phyloP scores from a whole-genome alignment of 176 grass and related monocot genomes.

The Hsuehochloa calcarea region DNA sequence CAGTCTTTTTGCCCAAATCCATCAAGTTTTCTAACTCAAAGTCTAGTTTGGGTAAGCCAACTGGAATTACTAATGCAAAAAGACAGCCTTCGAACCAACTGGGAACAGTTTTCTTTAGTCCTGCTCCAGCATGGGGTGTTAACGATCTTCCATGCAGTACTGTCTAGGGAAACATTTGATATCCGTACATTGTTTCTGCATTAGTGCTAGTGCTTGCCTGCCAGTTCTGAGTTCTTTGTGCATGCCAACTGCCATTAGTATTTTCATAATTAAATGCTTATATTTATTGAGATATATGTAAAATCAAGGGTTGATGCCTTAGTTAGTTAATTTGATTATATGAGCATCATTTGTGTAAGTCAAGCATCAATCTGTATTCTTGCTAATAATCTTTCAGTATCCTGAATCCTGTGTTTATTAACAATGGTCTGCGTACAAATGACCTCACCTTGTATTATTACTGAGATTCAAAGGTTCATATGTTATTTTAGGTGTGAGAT shows the following conservation, averaged over 20 bases:
- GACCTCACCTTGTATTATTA: background rate
- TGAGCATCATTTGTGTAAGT: background rate
- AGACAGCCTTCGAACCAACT: background rate
- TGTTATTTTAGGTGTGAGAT: background rate
- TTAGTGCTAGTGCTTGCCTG: background rate
- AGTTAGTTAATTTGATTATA: background rate
- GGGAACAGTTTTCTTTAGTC: background rate
- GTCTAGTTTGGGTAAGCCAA: background rate
- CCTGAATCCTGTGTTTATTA: background rate
- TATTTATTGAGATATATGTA: background rate
- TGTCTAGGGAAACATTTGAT: background rate
- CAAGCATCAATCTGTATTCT: background rate
- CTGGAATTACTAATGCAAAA: background rate
- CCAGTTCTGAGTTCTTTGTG: background rate
- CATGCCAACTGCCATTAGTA: background rate
- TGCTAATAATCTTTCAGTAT: background rate
- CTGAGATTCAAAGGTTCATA: background rate
- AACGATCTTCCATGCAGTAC: background rate
- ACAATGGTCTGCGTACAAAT: background rate
- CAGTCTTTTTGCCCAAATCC: background rate
- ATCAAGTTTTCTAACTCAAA: background rate
- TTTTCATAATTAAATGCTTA: background rate
- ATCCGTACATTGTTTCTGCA: background rate
- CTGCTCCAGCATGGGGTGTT: background rate
- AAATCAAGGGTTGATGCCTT: background rate